Evolutionary conservation across 1,284 basidiomycete species (phyloP).

Genomic region (Erythrobasidium hasegawianum): DNA sequence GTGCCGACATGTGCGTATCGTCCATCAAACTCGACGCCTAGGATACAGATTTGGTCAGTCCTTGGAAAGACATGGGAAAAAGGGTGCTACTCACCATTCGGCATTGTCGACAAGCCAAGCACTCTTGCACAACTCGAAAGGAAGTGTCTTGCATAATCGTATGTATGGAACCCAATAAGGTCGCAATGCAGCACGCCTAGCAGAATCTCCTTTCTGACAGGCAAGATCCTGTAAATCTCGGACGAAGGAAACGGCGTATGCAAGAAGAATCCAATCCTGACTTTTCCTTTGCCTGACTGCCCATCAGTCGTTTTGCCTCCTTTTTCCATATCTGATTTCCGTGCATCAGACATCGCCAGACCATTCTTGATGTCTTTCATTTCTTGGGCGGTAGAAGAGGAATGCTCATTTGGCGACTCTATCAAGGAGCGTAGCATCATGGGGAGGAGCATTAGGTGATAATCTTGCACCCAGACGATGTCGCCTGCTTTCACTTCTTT

Average conservation of each 20-base stretch:
- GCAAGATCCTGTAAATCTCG: slow-evolving; percentile 96
- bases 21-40: slow-evolving; percentile 80
- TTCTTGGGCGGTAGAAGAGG: slow-evolving; percentile 51
- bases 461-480: slow-evolving; percentile 99
- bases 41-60: not conserved
- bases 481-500: slow-evolving; percentile 73
- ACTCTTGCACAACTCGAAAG: slow-evolving; percentile 96
- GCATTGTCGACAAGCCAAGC: slow-evolving; percentile 91
- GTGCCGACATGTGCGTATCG: slow-evolving; percentile 94
- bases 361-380: slow-evolving; percentile 14
- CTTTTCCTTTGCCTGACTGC: slow-evolving; percentile 46
- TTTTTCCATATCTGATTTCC: slow-evolving; percentile 38
- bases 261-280: slow-evolving; percentile 96
- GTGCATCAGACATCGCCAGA: slow-evolving; percentile 31
- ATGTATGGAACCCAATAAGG: slow-evolving; percentile 97
- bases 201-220: slow-evolving; percentile 92
- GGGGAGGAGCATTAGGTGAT: slow-evolving; percentile 95
- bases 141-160: slow-evolving; percentile 99
- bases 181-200: slow-evolving; percentile 94
- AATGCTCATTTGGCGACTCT: slow-evolving; percentile 60
- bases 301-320: slow-evolving; percentile 41
- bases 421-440: slow-evolving; percentile 86
- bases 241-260: slow-evolving; percentile 98
- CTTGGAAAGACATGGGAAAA: not conserved
- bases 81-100: slow-evolving; percentile 62